Evolutionary conservation across 208 protist species (phyloP), one percentile per base, ranked within the genome.

Genomic region (Acanthamoeba healyi): DNA sequence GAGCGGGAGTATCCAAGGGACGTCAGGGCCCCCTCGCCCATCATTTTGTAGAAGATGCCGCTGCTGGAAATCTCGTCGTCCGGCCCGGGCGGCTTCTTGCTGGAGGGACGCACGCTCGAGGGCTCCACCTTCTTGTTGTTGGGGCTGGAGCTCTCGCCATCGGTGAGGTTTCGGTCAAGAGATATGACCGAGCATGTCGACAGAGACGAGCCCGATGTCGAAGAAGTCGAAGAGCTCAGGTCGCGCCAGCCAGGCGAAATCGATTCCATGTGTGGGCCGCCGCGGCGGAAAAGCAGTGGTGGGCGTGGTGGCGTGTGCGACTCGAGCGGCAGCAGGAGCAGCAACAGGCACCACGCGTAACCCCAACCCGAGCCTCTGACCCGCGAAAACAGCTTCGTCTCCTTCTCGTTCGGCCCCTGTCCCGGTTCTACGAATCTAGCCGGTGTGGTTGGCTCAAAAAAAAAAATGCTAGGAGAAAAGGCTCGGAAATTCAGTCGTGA

Each of bases 21-120:
- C 29, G 40, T 86, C 38, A 86, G 26, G 17, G 84, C 51, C 42
- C 84, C 84, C 22, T 91, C 84, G 10, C 84, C 61, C 84, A 91
- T 91, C 84, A 91, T 91, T 29, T 72, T 91, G 56, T 91, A 91
- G 12, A 91, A 91, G 84, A 91, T 91, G 34, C 58, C 61, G 84
- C 84, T 91, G 51, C 84, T 72, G 15, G 84, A 74, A 7, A 91
- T 72, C 17, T 91, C 84, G 26, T 91, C 84, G 24, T 91, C 84
- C 0, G 77, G 38, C 0, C 29, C 24, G 19, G 29, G 29, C 14
- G 67, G 67, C 67, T 77, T 77, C 61, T 67, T 67, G 61, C n/a
- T n/a, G n/a, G n/a, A n/a, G n/a, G 17, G 61, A 0, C 61, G 61
- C 5, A 17, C 36, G 29, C 29, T 67, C 6, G 54, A 6, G 6